These are phyloP conservation scores for Chenopodium berlandieri DNA, from an alignment of 148 eudicot genomes.

Conservation along the genomic window DNA sequence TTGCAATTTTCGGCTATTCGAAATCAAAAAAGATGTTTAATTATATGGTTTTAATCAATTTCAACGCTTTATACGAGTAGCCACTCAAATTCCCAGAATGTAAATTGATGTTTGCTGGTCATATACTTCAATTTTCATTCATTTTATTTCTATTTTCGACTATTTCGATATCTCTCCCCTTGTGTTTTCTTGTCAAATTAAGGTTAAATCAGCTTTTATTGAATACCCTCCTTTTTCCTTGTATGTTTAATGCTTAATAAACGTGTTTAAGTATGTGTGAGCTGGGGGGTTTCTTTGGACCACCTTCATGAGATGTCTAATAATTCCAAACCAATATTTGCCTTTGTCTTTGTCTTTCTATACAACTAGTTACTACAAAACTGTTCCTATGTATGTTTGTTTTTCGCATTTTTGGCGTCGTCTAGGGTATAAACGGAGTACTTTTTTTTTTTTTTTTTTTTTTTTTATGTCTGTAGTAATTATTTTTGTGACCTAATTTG, in stretches of 20 bases:
- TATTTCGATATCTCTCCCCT: not conserved
- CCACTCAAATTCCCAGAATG: conserved; percentile 5
- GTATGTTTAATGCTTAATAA: conserved; percentile 12
- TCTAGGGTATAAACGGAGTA: not conserved
- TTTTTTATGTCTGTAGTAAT: not conserved
- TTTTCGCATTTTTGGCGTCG: conserved; percentile 1
- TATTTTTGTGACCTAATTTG: not conserved
- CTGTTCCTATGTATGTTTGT: not conserved
- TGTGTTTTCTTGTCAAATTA: not conserved
- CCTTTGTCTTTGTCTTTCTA: conserved; percentile 12
- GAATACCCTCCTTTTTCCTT: conserved; percentile 10
- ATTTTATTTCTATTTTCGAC: not conserved
- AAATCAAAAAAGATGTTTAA: not conserved
- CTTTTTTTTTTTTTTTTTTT: not conserved
- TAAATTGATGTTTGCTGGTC: not conserved
- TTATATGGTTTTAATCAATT: not conserved
- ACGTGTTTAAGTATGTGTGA: conserved; percentile 3
- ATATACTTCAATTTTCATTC: conserved; percentile 1
- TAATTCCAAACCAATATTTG: conserved; percentile 21
- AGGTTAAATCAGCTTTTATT: not conserved
- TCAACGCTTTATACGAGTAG: not conserved
- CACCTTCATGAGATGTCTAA: conserved; percentile 12
- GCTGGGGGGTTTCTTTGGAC: conserved; percentile 16
- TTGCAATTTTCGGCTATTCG: not conserved
- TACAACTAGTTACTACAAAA: not conserved